Conservation (phyloP, 2,329 filamentous ascomycete genomes). For the Monosporascus cannonballus region DNA sequence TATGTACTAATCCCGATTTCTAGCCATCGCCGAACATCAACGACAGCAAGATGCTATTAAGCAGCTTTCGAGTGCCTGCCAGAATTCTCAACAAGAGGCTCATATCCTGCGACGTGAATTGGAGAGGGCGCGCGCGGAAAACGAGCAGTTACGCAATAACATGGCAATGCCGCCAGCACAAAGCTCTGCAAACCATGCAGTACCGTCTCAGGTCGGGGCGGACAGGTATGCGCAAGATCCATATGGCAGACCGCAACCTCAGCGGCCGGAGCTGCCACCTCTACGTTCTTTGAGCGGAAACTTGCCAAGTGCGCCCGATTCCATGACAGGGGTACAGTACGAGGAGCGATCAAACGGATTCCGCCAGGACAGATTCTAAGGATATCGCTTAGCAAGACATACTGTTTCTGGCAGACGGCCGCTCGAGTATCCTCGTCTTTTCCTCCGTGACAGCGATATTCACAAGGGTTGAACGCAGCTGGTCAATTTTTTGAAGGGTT, state of each 20-base stretch:
- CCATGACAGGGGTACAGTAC: constrained; percentile 63
- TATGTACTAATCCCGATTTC: constrained; percentile 12
- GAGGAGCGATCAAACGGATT: constrained; percentile 45
- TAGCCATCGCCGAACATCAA: constrained; percentile 58
- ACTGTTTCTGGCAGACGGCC: no score
- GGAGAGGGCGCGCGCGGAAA: constrained; percentile 40
- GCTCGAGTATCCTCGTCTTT: no score
- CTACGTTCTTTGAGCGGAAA: constrained; percentile 45
- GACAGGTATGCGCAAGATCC: constrained; percentile 25
- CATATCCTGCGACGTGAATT: constrained; percentile 45
- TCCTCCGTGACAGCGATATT: no score
- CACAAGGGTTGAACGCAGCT: no score
- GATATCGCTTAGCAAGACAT: not conserved
- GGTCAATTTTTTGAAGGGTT: no score
- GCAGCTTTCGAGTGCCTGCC: constrained; percentile 38
- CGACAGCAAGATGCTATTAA: constrained; percentile 45
- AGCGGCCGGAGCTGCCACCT: constrained; percentile 49
- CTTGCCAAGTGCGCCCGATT: constrained; percentile 43
- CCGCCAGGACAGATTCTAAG: constrained; percentile 30
- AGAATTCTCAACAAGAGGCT: constrained; percentile 35
- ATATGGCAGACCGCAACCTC: constrained; percentile 18
- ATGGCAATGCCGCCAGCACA: constrained; percentile 16
- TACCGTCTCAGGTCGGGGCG: constrained; percentile 19
- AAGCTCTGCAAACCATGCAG: constrained; percentile 16
- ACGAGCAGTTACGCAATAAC: constrained; percentile 37